Percentiles rank a stretch among this genome's conserved stretches.
These are phyloP conservation scores for Coemansia sp. DNA, from an alignment of 192 early-diverging fungal genomes.

Conservation along the genomic window DNA sequence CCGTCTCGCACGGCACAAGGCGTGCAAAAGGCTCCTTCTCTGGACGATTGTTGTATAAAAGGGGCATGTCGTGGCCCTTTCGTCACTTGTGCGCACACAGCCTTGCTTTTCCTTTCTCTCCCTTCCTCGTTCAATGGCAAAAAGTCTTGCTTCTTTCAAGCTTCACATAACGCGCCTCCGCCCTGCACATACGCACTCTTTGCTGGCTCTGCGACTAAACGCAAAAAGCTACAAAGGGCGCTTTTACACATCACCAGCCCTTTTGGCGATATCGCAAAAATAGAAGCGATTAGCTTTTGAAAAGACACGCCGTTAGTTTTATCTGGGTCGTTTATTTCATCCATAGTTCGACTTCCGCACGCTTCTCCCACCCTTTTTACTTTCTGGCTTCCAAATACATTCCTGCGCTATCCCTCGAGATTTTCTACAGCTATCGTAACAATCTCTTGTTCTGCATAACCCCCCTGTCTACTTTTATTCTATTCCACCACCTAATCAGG, in stretches of 20 bases:
- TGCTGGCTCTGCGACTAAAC: not conserved
- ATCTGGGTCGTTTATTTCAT: not conserved
- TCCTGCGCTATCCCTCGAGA: not conserved
- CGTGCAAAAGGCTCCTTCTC: not conserved
- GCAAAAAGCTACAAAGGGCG: not conserved
- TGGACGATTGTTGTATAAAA: constrained; percentile 11
- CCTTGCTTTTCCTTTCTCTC: not conserved
- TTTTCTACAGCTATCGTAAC: not conserved
- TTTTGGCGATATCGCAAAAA: not conserved
- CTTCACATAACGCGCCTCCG: not conserved
- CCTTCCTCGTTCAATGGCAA: not conserved
- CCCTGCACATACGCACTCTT: not conserved
- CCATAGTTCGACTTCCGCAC: constrained; percentile 4
- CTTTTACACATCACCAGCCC: not conserved
- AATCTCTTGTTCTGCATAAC: not conserved
- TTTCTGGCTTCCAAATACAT: not conserved
- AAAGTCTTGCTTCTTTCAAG: not conserved
- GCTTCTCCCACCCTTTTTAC: not conserved
- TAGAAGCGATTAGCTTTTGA: not conserved
- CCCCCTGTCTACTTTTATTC: not conserved
- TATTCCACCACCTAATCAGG: not conserved
- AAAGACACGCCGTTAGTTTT: not conserved
- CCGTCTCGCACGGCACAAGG: too few relatives aligned
- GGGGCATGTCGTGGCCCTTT: not conserved
- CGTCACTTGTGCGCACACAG: not conserved